Percentiles rank a stretch among this genome's conserved stretches.
These are phyloP conservation scores for Dioscorea zingiberensis DNA, from an alignment of 106 monocot species.

Conservation along the genomic window DNA sequence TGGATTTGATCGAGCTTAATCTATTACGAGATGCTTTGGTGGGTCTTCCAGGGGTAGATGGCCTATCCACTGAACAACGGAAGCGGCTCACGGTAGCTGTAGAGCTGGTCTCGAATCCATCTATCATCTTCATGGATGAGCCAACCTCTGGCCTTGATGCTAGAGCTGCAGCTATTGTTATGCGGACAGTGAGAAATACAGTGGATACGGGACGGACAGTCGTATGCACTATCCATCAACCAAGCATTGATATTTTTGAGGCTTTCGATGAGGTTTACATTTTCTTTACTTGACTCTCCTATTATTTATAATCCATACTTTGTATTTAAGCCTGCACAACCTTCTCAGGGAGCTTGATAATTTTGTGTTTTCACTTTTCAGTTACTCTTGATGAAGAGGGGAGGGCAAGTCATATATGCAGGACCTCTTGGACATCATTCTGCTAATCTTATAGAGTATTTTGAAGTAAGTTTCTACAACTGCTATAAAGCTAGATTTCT, in stretches of 20 bases:
- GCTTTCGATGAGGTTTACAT: slow-evolving; percentile 16
- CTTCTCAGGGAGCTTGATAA: not conserved
- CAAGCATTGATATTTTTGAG: slow-evolving; percentile 25
- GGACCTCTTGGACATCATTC: slow-evolving; percentile 15
- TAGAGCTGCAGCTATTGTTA: slow-evolving; percentile 24
- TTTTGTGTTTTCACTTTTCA: not conserved
- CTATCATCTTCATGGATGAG: slow-evolving; percentile 26
- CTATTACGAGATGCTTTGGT: slow-evolving; percentile 12
- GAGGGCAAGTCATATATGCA: slow-evolving; percentile 27
- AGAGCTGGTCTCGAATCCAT: slow-evolving; percentile 21
- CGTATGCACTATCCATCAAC: slow-evolving; percentile 23
- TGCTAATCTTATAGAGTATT: slow-evolving; percentile 21
- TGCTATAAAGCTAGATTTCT: too few species aligned
- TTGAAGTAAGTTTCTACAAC: slow-evolving; percentile 17
- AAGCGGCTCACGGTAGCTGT: slow-evolving; percentile 23
- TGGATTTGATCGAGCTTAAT: slow-evolving; percentile 18
- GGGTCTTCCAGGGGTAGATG: slow-evolving; percentile 17
- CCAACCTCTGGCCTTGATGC: slow-evolving; percentile 27
- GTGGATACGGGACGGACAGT: slow-evolving; percentile 17
- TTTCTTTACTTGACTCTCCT: not conserved
- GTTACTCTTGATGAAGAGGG: slow-evolving; percentile 22
- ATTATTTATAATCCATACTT: not conserved
- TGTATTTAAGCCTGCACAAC: not conserved
- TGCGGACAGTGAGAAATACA: slow-evolving; percentile 25
- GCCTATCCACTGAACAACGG: slow-evolving; percentile 22